These are phyloP conservation scores for Flaveria ramosissima DNA, from an alignment of 129 eudicot species.

Conservation along the genomic window DNA sequence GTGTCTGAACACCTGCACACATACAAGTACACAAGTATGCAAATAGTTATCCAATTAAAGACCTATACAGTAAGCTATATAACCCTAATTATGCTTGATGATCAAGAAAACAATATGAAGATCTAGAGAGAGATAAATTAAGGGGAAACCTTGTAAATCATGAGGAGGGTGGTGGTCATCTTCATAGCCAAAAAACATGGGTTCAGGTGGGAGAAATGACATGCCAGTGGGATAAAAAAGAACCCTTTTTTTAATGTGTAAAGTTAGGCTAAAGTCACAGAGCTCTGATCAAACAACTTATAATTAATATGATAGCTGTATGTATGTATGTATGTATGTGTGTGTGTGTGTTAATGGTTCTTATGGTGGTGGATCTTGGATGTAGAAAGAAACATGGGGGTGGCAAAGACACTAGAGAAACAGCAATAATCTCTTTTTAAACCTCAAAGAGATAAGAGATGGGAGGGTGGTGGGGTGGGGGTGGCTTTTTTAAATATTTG, in stretches of 20 bases:
- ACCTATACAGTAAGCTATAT: background rate
- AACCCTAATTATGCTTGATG: slow-evolving; percentile 21
- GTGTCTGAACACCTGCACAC: slow-evolving; percentile 47
- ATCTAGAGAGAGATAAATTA: slow-evolving; percentile 17
- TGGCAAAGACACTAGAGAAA: slow-evolving; percentile 59
- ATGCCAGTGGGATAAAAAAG: slow-evolving; percentile 42
- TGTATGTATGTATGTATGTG: slow-evolving; percentile 2
- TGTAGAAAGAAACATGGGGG: slow-evolving; percentile 53
- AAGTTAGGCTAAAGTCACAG: slow-evolving; percentile 43
- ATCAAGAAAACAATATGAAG: slow-evolving; percentile 29
- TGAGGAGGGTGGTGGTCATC: slow-evolving; percentile 53
- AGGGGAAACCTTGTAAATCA: slow-evolving; percentile 64
- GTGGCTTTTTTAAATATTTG: slow-evolving; percentile 27
- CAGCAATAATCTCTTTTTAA: slow-evolving; percentile 44
- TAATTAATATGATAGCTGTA: slow-evolving; percentile 30
- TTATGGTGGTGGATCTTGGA: slow-evolving; percentile 49
- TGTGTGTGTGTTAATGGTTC: slow-evolving; percentile 26
- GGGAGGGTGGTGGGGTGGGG: slow-evolving; percentile 20
- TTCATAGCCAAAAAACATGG: slow-evolving; percentile 70
- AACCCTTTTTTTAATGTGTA: slow-evolving; percentile 19
- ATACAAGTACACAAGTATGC: background rate
- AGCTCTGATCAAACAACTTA: slow-evolving; percentile 29
- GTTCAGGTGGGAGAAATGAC: slow-evolving; percentile 57
- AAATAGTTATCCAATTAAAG: slow-evolving; percentile 1
- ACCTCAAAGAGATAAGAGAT: slow-evolving; percentile 43